phyloP scores from a whole-genome alignment of 441 rosid species.

The Aleurites moluccanus region DNA sequence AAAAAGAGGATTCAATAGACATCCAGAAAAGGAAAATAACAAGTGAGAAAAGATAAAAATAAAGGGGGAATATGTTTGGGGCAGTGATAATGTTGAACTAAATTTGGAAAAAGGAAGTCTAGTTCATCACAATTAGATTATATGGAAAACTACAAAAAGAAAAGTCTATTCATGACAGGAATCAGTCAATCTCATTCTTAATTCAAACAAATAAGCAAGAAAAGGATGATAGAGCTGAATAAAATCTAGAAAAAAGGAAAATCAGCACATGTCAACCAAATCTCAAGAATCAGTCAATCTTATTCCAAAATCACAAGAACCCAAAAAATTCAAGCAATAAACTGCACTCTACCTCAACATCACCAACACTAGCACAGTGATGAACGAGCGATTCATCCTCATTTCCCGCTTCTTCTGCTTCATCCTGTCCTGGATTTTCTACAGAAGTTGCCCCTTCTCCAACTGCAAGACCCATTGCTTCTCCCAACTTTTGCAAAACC shows the following conservation, averaged over 20 bases:
- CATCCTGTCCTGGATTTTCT: conserved; percentile 55
- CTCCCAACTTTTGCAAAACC: conserved; percentile 84
- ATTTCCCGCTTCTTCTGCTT: conserved; percentile 64
- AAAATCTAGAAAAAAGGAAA: neutral
- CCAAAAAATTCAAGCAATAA: neutral
- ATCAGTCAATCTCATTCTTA: too few relatives aligned
- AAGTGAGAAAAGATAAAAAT: neutral
- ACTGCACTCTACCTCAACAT: conserved; percentile 63
- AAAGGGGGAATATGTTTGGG: too few relatives aligned
- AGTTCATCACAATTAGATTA: too few relatives aligned
- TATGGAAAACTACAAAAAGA: too few relatives aligned
- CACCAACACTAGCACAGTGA: conserved; percentile 87
- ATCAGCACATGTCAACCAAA: neutral
- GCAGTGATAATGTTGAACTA: too few relatives aligned
- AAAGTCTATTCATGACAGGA: too few relatives aligned
- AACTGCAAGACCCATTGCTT: conserved; percentile 92
- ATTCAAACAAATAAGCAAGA: too few relatives aligned
- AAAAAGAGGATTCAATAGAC: neutral
- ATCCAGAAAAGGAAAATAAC: neutral
- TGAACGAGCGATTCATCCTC: conserved; percentile 93
- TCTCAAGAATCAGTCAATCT: neutral
- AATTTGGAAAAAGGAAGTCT: too few relatives aligned
- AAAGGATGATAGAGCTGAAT: neutral
- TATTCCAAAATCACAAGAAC: neutral
- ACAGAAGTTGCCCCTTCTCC: conserved; percentile 64